These are phyloP conservation scores for Cardamine occulta DNA, from an alignment of 345 rosid genomes.

Conservation along the genomic window DNA sequence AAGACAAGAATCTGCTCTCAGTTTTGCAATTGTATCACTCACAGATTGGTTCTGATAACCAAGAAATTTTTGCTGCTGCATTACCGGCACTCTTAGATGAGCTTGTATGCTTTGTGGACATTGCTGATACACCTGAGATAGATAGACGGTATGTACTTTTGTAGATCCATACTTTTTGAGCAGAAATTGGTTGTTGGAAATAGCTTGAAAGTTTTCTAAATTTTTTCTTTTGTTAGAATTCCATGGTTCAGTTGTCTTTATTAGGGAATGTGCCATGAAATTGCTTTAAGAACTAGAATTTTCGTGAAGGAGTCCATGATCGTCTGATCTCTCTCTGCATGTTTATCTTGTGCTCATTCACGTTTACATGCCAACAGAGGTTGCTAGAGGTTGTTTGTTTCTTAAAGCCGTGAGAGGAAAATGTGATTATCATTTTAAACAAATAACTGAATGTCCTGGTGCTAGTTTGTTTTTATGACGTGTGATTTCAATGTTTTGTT, in stretches of 20 bases:
- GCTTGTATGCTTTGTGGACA: constrained; percentile 85
- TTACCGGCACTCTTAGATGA: constrained; percentile 93
- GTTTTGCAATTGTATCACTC: constrained; percentile 82
- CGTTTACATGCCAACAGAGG: constrained; percentile 15
- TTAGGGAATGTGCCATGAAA: neutral
- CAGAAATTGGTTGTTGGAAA: constrained; percentile 20
- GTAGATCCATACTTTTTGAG: constrained; percentile 11
- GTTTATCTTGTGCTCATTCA: constrained; percentile 11
- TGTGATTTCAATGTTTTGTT: constrained; percentile 29
- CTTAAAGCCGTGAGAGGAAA: constrained; percentile 10
- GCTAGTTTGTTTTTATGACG: constrained; percentile 9
- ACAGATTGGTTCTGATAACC: constrained; percentile 81
- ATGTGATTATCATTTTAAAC: constrained; percentile 16
- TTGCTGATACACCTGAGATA: constrained; percentile 70
- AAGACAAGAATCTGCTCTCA: constrained; percentile 51
- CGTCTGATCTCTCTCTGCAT: constrained; percentile 24
- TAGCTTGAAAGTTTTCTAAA: constrained; percentile 25
- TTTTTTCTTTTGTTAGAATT: constrained; percentile 1
- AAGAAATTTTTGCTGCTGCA: constrained; percentile 92
- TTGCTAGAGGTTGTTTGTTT: constrained; percentile 18
- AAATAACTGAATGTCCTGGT: constrained; percentile 17
- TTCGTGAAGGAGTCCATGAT: constrained; percentile 11
- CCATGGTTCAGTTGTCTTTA: neutral
- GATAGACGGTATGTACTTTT: constrained; percentile 62
- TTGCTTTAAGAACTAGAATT: constrained; percentile 17